Evolutionary conservation across 176 grass and related monocot species (phyloP), one percentile per base, ranked within the genome.

Genomic region (Areca catechu): DNA sequence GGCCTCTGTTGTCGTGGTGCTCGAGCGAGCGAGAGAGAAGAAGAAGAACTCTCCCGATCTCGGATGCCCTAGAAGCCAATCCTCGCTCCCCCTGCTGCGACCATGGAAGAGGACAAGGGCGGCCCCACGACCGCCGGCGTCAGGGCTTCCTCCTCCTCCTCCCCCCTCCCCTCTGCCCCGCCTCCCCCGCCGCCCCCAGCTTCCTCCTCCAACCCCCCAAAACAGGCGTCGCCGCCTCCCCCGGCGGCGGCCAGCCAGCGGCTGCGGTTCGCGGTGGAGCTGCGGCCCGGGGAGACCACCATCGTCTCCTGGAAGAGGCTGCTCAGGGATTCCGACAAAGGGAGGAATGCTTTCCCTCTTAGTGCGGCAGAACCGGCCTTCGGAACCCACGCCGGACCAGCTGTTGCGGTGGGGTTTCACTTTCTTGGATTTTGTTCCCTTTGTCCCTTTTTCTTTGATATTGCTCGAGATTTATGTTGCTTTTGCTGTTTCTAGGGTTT

Each of bases 261-360:
- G 70, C 78, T 80, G 70, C 51, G 80, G 60, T 98, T 98, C 74
- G 54, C 75, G 15, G 79, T 93, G 49, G 86, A 89, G 66, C 74
- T 98, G 75, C 80, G 72, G 63, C 51, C 76, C 16, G 84, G 81
- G 51, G 88, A 98, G 88, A 98, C 94, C 49, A 98, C 94, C 63
- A 80, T 98, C 72, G 88, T 98, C 25, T 98, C 94, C n/a, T 98
- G 94, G 94, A 98, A 89, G 84, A 91, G 84, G 60, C 71, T 98
- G 29, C 57, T 83, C 4, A 98, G 53, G 84, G 94, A 98, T 64
- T 73, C 81, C 10, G 73, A 59, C 22, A 71, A 88, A 7, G 67
- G 18, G 30, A 9, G 43, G 10, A 53, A 29, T 7, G 28, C 29
- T 16, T 57, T 28, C 16, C 64, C 70, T 4, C 61, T 37, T 2